phyloP scores from a whole-genome alignment of 371 early-diverging fungal species.

The Mucor ambiguus region DNA sequence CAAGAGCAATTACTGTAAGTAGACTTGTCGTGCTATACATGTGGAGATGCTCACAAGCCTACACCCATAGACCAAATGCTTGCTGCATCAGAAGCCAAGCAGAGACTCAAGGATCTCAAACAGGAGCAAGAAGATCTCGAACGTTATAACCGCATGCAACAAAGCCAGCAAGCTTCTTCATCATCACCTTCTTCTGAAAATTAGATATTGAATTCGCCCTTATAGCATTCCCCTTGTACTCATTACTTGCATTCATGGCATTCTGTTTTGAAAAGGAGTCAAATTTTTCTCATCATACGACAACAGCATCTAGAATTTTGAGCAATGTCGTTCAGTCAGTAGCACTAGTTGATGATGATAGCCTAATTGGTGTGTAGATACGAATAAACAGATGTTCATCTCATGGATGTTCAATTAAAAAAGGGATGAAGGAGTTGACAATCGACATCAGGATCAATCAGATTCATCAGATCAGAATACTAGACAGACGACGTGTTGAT shows the following conservation, averaged over 20 bases:
- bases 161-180: not conserved
- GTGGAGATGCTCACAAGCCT: not conserved
- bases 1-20: slow-evolving; percentile 53
- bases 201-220: not conserved
- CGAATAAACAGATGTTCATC: not conserved
- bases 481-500: not conserved
- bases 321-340: not conserved
- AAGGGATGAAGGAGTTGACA: not conserved
- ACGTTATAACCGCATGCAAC: slow-evolving; percentile 32
- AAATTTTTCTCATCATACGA: not conserved
- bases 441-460: not conserved
- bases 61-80: slow-evolving; percentile 46
- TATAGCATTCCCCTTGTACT: not conserved
- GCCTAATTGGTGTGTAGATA: not conserved
- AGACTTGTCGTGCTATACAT: not conserved
- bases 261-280: not conserved
- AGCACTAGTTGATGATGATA: not conserved
- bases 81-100: slow-evolving; percentile 52
- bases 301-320: not conserved
- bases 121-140: slow-evolving; percentile 43
- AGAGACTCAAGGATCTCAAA: slow-evolving; percentile 34
- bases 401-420: not conserved
- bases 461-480: not conserved
- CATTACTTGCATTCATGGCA: not conserved
- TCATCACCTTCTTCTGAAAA: not conserved